phyloP scores from a whole-genome alignment of 2,329 filamentous ascomycete species.

The Emmonsiellopsis sp. region DNA sequence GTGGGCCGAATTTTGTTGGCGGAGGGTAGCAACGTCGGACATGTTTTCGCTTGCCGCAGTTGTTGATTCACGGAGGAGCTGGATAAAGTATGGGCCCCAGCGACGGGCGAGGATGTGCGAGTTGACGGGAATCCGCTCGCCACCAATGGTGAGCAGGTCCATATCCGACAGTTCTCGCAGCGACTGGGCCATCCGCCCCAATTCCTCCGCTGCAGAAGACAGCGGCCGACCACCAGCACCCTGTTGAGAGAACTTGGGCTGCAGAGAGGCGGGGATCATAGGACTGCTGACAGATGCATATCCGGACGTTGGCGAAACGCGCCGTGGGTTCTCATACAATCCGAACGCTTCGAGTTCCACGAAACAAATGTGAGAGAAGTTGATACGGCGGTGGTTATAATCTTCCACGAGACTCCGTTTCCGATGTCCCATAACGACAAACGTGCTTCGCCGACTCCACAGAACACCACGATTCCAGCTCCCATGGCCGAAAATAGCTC shows the following conservation, averaged over 20 bases:
- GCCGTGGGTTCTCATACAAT: conserved; percentile 89
- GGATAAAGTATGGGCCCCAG: conserved; percentile 95
- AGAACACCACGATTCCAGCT: conserved; percentile 95
- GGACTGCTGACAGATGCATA: conserved; percentile 77
- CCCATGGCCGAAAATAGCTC: conserved; percentile 87
- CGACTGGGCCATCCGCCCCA: conserved; percentile 70
- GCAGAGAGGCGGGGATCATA: conserved; percentile 48
- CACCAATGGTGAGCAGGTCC: conserved; percentile 87
- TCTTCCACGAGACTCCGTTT: conserved; percentile 92
- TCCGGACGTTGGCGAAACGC: conserved; percentile 65
- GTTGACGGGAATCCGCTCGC: conserved; percentile 87
- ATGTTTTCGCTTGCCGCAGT: conserved; percentile 61
- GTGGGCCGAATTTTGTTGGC: conserved; percentile 51
- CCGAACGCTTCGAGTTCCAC: conserved; percentile 96
- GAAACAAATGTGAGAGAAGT: conserved; percentile 94
- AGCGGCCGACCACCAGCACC: conserved; percentile 69
- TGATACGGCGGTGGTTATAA: conserved; percentile 95
- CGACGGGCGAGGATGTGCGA: conserved; percentile 77
- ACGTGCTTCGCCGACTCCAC: conserved; percentile 88
- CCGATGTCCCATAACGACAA: conserved; percentile 88
- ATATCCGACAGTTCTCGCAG: conserved; percentile 88
- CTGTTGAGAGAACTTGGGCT: conserved; percentile 40
- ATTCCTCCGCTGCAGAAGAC: conserved; percentile 68
- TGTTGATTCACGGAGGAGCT: conserved; percentile 72
- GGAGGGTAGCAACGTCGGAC: conserved; percentile 62